Percentiles rank a stretch among this genome's conserved stretches.
Conservation (phyloP, 1,139 yeast species). For the Yamadazyma epiphylla region DNA sequence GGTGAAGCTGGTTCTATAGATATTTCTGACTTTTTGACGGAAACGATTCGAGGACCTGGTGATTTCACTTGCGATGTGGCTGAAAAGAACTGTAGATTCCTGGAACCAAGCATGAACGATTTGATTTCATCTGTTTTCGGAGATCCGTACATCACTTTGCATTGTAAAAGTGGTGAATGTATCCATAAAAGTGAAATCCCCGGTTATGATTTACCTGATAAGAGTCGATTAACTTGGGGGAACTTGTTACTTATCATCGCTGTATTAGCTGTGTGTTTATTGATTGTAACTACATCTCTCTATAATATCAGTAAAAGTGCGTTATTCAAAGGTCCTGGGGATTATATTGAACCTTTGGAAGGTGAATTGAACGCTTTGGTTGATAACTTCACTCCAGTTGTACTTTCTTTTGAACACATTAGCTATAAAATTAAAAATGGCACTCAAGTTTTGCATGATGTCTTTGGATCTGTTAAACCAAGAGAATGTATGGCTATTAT, state of each 20-base stretch:
- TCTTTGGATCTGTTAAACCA: constrained; percentile 77
- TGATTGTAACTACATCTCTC: constrained; percentile 38
- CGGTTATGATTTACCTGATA: constrained; percentile 73
- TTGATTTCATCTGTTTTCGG: constrained; percentile 88
- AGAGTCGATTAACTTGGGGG: constrained; percentile 44
- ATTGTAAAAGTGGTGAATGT: constrained; percentile 87
- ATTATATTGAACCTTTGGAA: constrained; percentile 20
- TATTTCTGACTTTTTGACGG: constrained; percentile 85
- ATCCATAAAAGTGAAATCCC: constrained; percentile 89
- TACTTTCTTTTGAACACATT: constrained; percentile 71
- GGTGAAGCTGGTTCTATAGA: constrained; percentile 94
- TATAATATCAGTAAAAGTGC: constrained; percentile 63
- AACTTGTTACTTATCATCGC: constrained; percentile 49
- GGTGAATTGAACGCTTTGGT: constrained; percentile 42
- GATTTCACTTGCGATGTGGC: constrained; percentile 76
- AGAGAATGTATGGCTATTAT: constrained; percentile 90
- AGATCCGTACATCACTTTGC: constrained; percentile 78
- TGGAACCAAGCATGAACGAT: constrained; percentile 96
- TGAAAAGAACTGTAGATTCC: constrained; percentile 63
- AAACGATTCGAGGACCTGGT: constrained; percentile 91
- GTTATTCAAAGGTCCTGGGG: constrained; percentile 41
- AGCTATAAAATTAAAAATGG: constrained; percentile 58
- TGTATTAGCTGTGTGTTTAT: constrained; percentile 40
- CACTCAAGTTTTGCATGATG: constrained; percentile 48
- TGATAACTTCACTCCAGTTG: constrained; percentile 67